Base-by-base conservation (phyloP, 2,329 filamentous ascomycete species). In the Capronia americana region DNA sequence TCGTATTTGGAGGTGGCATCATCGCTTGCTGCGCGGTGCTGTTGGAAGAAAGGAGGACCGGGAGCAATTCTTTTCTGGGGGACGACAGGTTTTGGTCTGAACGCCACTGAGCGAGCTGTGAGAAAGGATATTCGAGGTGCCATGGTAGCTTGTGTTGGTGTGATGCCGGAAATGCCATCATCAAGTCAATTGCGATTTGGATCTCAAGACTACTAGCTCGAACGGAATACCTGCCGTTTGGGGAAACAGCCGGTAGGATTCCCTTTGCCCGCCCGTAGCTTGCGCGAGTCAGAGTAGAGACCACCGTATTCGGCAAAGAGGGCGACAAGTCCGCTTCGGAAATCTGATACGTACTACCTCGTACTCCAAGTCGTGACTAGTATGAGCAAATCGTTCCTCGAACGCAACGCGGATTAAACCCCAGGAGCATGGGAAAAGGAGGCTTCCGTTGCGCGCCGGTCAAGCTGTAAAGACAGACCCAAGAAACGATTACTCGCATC, bases 111-210 rank as follows among this genome's bases (percentile, higher is more conserved):
- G 48, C 74, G 73, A 63, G 75, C 73, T 53, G 78, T 75, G 61
- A 83, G 81, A 48, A 87, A 70, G 68, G 82, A 84, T 71, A 86
- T 77, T 77, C 85, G 81, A 64, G 86, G 82, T 72, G 86, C 82
- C 86, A 89, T 88, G 64, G 67, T 76, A 56, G 41, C 23, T 24
- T 8, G 41, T 28, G 50, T 46, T 41, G 30, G 24, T 17, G 30
- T 24, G 41, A 2, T 34, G 20, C 4, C 34, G 6, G 32, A 32
- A 38, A 34, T 32, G 44, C n/a, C n/a, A 32, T 20, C 28, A 38
- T 53, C 26, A n/a, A 24, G 48, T 54, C 48, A 38, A 38, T 34
- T 26, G 58, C 23, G 46, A 23, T 38, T 26, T 28, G 5, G 34
- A 41, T 50, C 24, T 50, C 24, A 30, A 54, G 48, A n/a, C 20